Conservation (phyloP, 164 flowering plant genomes). For the Macadamia integrifolia region DNA sequence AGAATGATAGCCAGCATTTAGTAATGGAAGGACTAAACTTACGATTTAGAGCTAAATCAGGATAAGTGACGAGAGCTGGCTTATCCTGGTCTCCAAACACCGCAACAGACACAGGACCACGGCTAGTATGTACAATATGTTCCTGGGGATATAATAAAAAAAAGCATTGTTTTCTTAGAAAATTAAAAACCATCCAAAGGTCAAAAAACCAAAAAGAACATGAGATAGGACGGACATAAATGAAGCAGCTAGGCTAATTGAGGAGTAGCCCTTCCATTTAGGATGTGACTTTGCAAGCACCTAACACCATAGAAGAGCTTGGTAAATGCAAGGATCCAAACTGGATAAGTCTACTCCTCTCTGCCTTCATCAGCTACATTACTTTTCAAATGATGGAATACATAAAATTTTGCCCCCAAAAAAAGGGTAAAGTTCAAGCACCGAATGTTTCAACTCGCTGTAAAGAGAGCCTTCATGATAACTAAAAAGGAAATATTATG, state of each 20-base stretch:
- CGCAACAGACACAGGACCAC: constrained; percentile 71
- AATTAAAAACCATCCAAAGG: not conserved
- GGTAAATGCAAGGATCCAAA: constrained; percentile 11
- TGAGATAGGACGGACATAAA: not conserved
- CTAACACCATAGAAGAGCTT: constrained; percentile 7
- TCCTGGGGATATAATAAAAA: constrained; percentile 42
- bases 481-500: no score
- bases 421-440: no score
- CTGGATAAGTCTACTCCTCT: constrained; percentile 10
- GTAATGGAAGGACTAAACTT: constrained; percentile 21
- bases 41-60: constrained; percentile 91
- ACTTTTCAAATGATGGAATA: no score
- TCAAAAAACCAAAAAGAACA: not conserved
- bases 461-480: no score
- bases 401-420: no score
- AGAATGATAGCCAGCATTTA: not conserved
- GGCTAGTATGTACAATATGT: constrained; percentile 55
- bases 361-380: constrained; percentile 1
- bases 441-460: no score
- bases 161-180: not conserved
- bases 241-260: not conserved
- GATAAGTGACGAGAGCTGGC: constrained; percentile 87
- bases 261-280: no score
- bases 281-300: no score
- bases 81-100: constrained; percentile 86